A percentile compares a stretch with the other conserved stretches of the same genome.
Conservation (phyloP, 495 filamentous ascomycete species). For the Aspergillus funiculosus region DNA sequence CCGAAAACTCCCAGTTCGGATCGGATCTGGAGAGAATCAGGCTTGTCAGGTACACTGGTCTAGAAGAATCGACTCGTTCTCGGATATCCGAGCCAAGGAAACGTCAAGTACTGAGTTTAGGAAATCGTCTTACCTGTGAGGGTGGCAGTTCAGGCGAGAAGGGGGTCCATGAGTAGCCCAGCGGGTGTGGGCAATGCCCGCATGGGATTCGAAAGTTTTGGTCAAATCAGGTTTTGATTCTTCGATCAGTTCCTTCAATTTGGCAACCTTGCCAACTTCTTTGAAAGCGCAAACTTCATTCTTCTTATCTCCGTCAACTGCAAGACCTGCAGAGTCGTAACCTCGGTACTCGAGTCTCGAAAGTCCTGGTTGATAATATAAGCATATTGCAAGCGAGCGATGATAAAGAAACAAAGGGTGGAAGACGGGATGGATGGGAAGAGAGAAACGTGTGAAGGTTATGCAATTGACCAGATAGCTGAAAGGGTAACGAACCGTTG, state of each 20-base stretch:
- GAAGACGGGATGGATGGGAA: no score
- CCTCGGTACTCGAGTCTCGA: slow-evolving; percentile 89
- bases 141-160: slow-evolving; percentile 93
- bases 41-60: background rate
- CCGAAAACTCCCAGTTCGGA: slow-evolving; percentile 87
- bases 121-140: slow-evolving; percentile 69
- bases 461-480: background rate
- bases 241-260: slow-evolving; percentile 87
- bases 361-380: slow-evolving; percentile 53
- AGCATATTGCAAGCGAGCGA: slow-evolving; percentile 3
- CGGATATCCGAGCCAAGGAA: background rate
- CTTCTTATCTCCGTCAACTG: slow-evolving; percentile 97
- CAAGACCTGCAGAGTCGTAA: slow-evolving; percentile 95
- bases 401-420: background rate
- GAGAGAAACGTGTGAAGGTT: background rate
- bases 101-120: background rate
- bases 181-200: slow-evolving; percentile 95
- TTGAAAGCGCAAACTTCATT: slow-evolving; percentile 96
- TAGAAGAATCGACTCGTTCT: background rate
- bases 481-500: slow-evolving; percentile 60
- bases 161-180: slow-evolving; percentile 98
- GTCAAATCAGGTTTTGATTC: slow-evolving; percentile 74
- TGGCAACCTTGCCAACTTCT: slow-evolving; percentile 97
- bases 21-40: slow-evolving; percentile 50
- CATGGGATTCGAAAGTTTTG: slow-evolving; percentile 94